These are phyloP conservation scores for Aspergillus asperescens DNA, from an alignment of 495 filamentous ascomycete species.

Conservation along the genomic window DNA sequence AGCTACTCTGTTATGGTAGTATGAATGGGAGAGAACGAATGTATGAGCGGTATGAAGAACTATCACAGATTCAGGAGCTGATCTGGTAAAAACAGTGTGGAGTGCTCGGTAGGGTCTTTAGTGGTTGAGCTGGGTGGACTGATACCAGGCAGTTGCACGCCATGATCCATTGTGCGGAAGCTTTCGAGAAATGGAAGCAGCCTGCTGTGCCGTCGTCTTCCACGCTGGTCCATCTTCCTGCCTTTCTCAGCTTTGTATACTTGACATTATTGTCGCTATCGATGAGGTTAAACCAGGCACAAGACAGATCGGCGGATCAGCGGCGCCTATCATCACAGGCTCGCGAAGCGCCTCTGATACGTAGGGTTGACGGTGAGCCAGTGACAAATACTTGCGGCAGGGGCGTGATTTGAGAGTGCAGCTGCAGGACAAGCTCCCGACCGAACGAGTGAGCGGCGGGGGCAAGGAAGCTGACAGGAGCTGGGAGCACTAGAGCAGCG, in stretches of 20 bases:
- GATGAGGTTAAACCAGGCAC: background rate
- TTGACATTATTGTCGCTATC: background rate
- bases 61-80: no score
- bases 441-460: no score
- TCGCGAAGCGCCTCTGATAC: background rate
- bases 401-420: background rate
- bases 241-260: background rate
- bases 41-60: no score
- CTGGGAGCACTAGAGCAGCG: no score
- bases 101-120: no score
- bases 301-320: conserved; percentile 5
- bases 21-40: no score
- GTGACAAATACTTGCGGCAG: conserved; percentile 5
- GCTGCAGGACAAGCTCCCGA: background rate
- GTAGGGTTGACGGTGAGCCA: background rate
- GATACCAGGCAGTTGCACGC: background rate
- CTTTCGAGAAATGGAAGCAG: background rate
- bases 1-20: no score
- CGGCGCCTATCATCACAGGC: background rate
- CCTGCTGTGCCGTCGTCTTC: background rate
- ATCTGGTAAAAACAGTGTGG: no score
- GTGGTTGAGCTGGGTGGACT: background rate
- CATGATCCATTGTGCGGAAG: background rate
- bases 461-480: no score
- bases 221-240: no score